Evolutionary conservation across 768 basidiomycete species (phyloP).

Genomic region (Boletus sensibilis): DNA sequence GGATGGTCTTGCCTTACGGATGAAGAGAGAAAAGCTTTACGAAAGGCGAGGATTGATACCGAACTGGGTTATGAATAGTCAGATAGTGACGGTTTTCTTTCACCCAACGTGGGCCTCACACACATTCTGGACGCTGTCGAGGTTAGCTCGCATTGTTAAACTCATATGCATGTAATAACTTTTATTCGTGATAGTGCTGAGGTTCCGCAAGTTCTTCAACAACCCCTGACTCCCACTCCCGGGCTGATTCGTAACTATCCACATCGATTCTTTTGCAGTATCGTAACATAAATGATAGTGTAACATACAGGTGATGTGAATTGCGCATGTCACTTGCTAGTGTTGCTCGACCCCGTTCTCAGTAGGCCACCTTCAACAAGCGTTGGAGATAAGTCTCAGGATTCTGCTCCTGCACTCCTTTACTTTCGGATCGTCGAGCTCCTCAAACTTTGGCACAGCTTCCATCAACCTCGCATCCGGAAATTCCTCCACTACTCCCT

Average conservation of each 20-base stretch:
- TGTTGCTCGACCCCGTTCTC: not conserved
- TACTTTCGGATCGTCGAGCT: constrained; percentile 12
- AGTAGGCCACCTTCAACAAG: not conserved
- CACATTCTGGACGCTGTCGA: not conserved
- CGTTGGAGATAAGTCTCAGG: constrained; percentile 20
- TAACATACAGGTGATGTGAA: constrained; percentile 1
- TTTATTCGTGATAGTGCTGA: not conserved
- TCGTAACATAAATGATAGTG: not conserved
- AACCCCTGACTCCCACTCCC: not conserved
- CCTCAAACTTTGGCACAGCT: constrained; percentile 16
- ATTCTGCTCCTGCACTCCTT: constrained; percentile 22
- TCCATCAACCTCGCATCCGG: constrained; percentile 18
- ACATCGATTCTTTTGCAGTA: not conserved
- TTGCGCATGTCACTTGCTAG: not conserved
- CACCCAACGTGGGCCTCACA: not conserved
- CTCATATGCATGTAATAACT: constrained; percentile 4
- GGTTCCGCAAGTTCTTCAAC: not conserved
- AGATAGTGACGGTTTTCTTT: not conserved
- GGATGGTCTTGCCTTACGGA: constrained; percentile 51
- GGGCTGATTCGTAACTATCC: not conserved
- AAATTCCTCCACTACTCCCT: constrained; percentile 5
- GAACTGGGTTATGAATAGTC: constrained; percentile 58
- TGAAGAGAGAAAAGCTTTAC: constrained; percentile 49
- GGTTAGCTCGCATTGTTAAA: not conserved
- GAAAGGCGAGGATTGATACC: constrained; percentile 58